Percentiles rank a stretch among this genome's conserved stretches.
phyloP scores from a whole-genome alignment of 2,329 filamentous ascomycete genomes.

The Venturia carpophila region DNA sequence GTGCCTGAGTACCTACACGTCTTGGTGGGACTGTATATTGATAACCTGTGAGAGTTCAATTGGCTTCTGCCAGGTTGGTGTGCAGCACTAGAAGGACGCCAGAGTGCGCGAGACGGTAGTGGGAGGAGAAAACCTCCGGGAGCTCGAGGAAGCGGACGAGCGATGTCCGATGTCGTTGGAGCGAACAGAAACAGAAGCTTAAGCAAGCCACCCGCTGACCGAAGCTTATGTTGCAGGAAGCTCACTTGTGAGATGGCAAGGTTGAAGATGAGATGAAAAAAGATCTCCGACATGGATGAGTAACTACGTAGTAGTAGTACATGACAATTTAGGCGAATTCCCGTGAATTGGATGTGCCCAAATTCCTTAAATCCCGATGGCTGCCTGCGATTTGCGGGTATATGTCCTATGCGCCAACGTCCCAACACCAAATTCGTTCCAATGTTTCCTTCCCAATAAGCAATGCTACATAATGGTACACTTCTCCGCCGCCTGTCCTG shows the following conservation, averaged over 20 bases:
- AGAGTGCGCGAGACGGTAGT: neutral
- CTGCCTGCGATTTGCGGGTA: conserved; percentile 2
- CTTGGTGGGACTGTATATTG: neutral
- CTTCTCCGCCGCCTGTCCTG: neutral
- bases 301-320: no score
- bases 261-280: neutral
- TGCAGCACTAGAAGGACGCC: neutral
- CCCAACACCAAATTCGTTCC: neutral
- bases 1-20: neutral
- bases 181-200: neutral
- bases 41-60: neutral
- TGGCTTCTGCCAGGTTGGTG: neutral
- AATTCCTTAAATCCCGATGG: neutral
- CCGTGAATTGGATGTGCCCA: neutral
- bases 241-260: neutral
- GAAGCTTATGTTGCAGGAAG: neutral
- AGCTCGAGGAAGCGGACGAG: neutral
- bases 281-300: neutral
- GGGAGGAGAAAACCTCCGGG: neutral
- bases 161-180: neutral
- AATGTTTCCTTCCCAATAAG: neutral
- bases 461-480: conserved; percentile 21
- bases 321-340: neutral
- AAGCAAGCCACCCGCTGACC: conserved; percentile 1
- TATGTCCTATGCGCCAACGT: neutral